Base-by-base conservation (phyloP, 176 grass and related monocot genomes). In the Carex cristatella region DNA sequence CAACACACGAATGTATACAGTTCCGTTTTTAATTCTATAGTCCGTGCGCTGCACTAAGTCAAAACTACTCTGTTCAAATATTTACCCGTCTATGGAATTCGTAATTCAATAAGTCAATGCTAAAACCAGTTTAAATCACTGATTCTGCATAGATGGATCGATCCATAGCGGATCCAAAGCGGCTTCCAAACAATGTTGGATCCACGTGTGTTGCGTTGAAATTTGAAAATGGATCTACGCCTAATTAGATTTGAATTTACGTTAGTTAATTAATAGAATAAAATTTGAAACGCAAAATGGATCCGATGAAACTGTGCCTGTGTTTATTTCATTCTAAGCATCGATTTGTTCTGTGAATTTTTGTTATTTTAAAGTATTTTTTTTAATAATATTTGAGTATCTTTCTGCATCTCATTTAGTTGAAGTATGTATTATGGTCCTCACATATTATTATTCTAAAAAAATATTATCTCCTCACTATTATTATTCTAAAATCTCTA, bases 141-240 rank as follows among this genome's bases (percentile, higher is more conserved):
- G 74, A 33, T 16, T 32, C 12, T 57, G 49, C 74, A 33, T 77
- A 16, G 12, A 77, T 55, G 73, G 69, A 14, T 33, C 28, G 42
- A 15, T 57, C 51, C 51, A 32, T 57, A 78, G 74, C 12, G 74
- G 74, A 49, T 56, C 48, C 74, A 16, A 32, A 78, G 2, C 19
- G 3, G 19, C 1, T 7, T 46, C 69, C 69, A 69, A 46, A 46
- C 7, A 53, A 53, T 75, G 23, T 54, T 54, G 71, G 71, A 54
- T 51, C 46, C 46, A 54, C 46, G 71, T 75, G 71, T 40, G 71
- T 10, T 18, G 71, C 42, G 71, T 75, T 75, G 71, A 75, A 75
- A 75, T 75, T 63, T 75, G 46, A 23, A 74, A 74, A 51, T 74
- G 70, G 70, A 74, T 74, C 42, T 74, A 27, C 37, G 70, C 70